These are phyloP conservation scores for Elsinoe ampelina DNA, from an alignment of 2,329 filamentous ascomycete genomes.

Conservation along the genomic window DNA sequence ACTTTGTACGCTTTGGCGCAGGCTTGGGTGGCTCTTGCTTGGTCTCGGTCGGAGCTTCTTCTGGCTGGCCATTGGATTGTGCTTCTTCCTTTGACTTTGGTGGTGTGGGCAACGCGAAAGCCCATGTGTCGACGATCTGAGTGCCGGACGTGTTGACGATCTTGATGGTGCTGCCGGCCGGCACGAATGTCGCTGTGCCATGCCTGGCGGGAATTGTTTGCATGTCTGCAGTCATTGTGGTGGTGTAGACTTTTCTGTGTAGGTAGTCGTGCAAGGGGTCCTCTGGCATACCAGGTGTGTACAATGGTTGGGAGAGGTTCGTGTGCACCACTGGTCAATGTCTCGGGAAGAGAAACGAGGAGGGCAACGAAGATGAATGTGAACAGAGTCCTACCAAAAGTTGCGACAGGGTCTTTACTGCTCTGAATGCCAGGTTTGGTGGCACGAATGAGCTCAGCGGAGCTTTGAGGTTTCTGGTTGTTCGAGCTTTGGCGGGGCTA, in stretches of 20 bases:
- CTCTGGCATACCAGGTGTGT: constrained; percentile 1
- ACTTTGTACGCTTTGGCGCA: constrained; percentile 19
- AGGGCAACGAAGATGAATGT: background rate
- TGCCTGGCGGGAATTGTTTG: constrained; percentile 42
- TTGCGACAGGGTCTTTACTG: constrained; percentile 1
- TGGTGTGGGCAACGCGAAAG: constrained; percentile 38
- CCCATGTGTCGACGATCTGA: constrained; percentile 43
- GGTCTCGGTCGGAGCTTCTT: constrained; percentile 16
- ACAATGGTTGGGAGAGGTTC: background rate
- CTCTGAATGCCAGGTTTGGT: constrained; percentile 5
- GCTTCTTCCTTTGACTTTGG: constrained; percentile 30
- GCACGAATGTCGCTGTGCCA: constrained; percentile 43
- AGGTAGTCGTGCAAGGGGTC: constrained; percentile 8
- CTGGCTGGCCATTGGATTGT: constrained; percentile 22
- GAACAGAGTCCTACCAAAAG: background rate
- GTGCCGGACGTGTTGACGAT: constrained; percentile 43
- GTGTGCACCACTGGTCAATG: background rate
- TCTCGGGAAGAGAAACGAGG: background rate
- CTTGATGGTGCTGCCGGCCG: constrained; percentile 40
- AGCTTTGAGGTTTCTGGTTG: background rate
- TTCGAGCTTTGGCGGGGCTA: constrained; percentile 1
- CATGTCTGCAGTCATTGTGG: constrained; percentile 10
- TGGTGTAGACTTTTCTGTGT: constrained; percentile 7
- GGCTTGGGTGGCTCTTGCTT: constrained; percentile 19
- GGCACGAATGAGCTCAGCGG: background rate